Evolutionary conservation across 768 basidiomycete species (phyloP).

Genomic region (Leccinum incarnatum): DNA sequence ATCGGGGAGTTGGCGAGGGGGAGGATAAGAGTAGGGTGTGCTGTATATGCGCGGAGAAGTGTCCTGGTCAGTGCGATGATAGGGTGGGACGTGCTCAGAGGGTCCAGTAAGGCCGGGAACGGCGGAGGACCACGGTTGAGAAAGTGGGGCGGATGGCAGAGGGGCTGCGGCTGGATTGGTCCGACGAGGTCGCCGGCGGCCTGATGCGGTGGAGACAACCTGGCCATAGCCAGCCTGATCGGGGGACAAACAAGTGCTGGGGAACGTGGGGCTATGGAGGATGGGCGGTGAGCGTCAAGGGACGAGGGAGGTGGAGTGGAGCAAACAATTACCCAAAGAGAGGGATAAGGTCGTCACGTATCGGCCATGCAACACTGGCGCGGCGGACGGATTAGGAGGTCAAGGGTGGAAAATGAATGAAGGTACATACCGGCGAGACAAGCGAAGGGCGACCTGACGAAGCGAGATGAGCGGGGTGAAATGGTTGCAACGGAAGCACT

Average conservation of each 20-base stretch:
- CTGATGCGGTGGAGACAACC: constrained; percentile 60
- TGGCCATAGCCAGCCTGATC: constrained; percentile 88
- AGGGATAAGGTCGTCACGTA: constrained; percentile 83
- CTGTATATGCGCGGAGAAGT: constrained; percentile 26
- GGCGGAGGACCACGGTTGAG: constrained; percentile 49
- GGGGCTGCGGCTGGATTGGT: constrained; percentile 40
- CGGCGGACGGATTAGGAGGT: constrained; percentile 30
- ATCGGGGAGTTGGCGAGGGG: constrained; percentile 28
- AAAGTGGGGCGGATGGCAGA: constrained; percentile 30
- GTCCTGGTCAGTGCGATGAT: constrained; percentile 26
- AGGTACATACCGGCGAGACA: constrained; percentile 69
- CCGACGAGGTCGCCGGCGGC: constrained; percentile 61
- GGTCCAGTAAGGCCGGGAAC: constrained; percentile 35
- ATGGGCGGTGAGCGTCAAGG: constrained; percentile 16
- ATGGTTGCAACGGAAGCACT: constrained; percentile 17
- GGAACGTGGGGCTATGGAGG: constrained; percentile 69
- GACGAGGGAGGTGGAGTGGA: neutral
- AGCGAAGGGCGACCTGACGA: constrained; percentile 67
- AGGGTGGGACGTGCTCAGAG: constrained; percentile 19
- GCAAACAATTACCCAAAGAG: constrained; percentile 67
- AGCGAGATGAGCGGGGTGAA: constrained; percentile 21
- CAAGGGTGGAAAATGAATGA: constrained; percentile 8
- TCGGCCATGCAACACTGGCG: constrained; percentile 80
- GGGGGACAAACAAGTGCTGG: constrained; percentile 77
- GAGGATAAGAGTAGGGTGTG: constrained; percentile 30